Evolutionary conservation across 495 filamentous ascomycete species (phyloP), one percentile per base, ranked within the genome.

Genomic region (Penicillium parvum): DNA sequence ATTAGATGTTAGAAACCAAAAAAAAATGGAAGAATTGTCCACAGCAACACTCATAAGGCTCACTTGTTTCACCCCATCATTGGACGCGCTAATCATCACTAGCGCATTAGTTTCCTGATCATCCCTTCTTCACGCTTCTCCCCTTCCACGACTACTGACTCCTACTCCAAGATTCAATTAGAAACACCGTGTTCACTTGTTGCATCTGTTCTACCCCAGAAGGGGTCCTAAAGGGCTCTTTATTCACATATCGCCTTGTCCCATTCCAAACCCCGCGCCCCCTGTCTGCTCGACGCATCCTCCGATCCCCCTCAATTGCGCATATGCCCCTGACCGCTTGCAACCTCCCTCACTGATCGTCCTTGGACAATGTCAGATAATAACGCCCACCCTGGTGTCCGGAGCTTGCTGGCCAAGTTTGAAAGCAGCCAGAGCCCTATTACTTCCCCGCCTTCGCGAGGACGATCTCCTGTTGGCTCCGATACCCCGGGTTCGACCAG

Each of bases 391-490:
- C 57, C 73, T 35, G 79, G 78, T 32, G 77, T 85, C 47, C 72
- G 77, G 61, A 88, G 84, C 68, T 78, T 96, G 45, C 79, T 88
- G 42, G 90, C 90, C 53, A 88, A 87, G 74, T 96, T 96, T 60
- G 90, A 96, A 73, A 82, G 78, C 57, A 75, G 75, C 51, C 73
- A 75, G 27, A 75, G 68, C 39, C 63, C 45, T 11, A 61, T 66
- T 33, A 41, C 68, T 41, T 81, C 79, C 32, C 79, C 85, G 39
- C 83, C 84, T 22, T 80, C 84, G 43, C 81, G 86, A 60, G 86
- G 87, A 43, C 76, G 84, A 58, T 87, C 85, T 28, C 83, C 85
- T 41, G 81, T 73, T 39, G 69, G 64, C 44, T 64, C 71, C 42
- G 68, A 69, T 37, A 61, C 63, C 36, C 63, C 64, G 33, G 64